phyloP scores from a whole-genome alignment of 2,329 filamentous ascomycete species.

The Drechslerella dactyloides region DNA sequence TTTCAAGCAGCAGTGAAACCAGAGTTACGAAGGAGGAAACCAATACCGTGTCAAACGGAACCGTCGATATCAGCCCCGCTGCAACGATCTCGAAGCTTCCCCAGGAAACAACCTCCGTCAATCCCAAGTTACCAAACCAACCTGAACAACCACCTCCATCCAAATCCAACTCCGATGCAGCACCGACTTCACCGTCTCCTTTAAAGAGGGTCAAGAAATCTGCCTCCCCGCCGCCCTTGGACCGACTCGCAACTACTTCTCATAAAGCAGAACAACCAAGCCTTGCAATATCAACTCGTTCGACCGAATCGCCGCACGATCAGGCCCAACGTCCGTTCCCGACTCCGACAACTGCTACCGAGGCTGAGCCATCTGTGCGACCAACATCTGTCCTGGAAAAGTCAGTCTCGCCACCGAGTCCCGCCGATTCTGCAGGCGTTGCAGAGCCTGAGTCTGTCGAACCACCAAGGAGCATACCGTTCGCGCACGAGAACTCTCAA shows the following conservation, averaged over 20 bases:
- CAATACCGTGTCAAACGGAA: background rate
- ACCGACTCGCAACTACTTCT: background rate
- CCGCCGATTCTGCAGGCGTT: slow-evolving; percentile 29
- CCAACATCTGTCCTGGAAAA: slow-evolving; percentile 27
- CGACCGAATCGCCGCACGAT: slow-evolving; percentile 23
- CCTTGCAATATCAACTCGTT: slow-evolving; percentile 44
- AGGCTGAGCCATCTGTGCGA: slow-evolving; percentile 20
- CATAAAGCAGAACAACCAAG: slow-evolving; percentile 44
- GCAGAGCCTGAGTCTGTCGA: slow-evolving; percentile 3
- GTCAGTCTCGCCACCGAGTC: slow-evolving; percentile 39
- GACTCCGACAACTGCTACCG: slow-evolving; percentile 45
- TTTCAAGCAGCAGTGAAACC: background rate
- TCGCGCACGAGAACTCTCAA: slow-evolving; percentile 1
- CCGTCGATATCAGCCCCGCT: background rate
- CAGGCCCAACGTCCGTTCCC: slow-evolving; percentile 41
- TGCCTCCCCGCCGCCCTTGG: slow-evolving; percentile 25
- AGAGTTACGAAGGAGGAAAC: background rate
- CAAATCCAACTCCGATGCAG: slow-evolving; percentile 18
- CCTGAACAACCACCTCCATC: slow-evolving; percentile 24
- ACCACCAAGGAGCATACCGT: background rate
- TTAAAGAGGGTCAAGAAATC: slow-evolving; percentile 36
- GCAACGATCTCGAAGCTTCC: background rate
- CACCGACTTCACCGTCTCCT: slow-evolving; percentile 21
- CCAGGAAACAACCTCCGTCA: slow-evolving; percentile 10
- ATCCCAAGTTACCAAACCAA: slow-evolving; percentile 22